Percentiles rank a stretch among this genome's conserved stretches.
These are phyloP conservation scores for Phyllostachys edulis DNA, from an alignment of 176 grass and related monocot species.

Conservation along the genomic window DNA sequence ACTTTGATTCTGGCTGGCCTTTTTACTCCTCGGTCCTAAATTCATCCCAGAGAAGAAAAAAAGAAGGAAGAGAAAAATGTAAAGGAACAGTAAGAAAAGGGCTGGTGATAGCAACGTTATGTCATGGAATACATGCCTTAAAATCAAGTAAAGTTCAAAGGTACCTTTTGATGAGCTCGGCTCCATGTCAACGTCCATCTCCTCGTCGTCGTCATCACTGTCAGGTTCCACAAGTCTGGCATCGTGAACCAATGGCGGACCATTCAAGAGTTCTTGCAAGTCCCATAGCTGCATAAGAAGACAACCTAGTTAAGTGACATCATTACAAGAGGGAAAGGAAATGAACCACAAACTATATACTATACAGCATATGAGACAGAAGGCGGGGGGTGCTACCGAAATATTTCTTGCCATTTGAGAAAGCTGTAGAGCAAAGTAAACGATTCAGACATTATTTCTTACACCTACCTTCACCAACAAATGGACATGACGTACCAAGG, in stretches of 20 bases:
- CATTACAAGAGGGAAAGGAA: background rate
- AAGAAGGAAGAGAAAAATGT: too few relatives aligned
- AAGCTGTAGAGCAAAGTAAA: conserved; percentile 24
- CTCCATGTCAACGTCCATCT: conserved; percentile 50
- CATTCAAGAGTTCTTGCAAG: conserved; percentile 47
- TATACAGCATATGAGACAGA: background rate
- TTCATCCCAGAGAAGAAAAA: background rate
- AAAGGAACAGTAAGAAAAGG: background rate
- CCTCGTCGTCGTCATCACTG: background rate
- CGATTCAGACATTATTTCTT: background rate
- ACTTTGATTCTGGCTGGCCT: background rate
- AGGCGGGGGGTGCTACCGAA: conserved; percentile 30
- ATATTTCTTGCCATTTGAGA: conserved; percentile 53
- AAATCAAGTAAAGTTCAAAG: background rate
- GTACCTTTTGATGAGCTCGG: conserved; percentile 31
- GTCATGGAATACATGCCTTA: background rate
- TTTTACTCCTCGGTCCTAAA: background rate
- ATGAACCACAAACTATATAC: background rate
- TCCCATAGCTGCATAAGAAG: conserved; percentile 41
- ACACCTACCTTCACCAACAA: background rate
- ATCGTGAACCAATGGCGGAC: conserved; percentile 19
- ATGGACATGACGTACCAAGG: conserved; percentile 43
- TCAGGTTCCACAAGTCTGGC: conserved; percentile 9
- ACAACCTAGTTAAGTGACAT: background rate
- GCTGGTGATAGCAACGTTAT: background rate